Evolutionary conservation across 164 flowering plant genomes (phyloP).

Genomic region (Magnolia changhungtana): DNA sequence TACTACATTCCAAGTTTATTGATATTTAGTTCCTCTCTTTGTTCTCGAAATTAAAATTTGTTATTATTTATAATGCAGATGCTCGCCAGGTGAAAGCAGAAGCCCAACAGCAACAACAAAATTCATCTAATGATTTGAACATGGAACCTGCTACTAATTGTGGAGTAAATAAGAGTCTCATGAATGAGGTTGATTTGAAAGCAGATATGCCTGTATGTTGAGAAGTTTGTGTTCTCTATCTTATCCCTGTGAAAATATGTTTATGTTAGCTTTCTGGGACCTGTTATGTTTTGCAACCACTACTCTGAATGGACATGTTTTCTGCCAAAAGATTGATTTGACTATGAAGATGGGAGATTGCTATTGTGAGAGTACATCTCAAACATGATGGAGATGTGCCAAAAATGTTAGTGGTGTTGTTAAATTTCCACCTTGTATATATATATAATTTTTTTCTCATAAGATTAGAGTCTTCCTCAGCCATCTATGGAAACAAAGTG

Average conservation of each 20-base stretch:
- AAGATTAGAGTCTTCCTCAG: no score
- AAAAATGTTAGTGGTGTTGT: no score
- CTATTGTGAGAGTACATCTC: background rate
- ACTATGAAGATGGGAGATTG: background rate
- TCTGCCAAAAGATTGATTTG: background rate
- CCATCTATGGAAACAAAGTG: no score
- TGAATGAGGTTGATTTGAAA: conserved; percentile 73
- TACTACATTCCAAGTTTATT: background rate
- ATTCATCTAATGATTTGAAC: conserved; percentile 51
- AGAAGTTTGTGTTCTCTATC: background rate
- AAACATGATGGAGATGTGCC: background rate
- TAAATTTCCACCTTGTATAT: background rate
- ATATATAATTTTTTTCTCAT: background rate
- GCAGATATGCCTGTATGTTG: conserved; percentile 55
- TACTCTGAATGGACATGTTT: background rate
- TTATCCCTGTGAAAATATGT: background rate
- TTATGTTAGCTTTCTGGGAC: background rate
- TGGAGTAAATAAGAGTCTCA: conserved; percentile 47
- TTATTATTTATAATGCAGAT: conserved; percentile 39
- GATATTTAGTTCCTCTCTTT: no score
- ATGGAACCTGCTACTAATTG: conserved; percentile 42
- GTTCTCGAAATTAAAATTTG: conserved; percentile 1
- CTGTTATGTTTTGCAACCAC: background rate
- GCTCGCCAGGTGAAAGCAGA: conserved; percentile 44
- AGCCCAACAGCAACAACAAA: conserved; percentile 61